Conservation (phyloP, 495 filamentous ascomycete species). For the Viridothelium virens region DNA sequence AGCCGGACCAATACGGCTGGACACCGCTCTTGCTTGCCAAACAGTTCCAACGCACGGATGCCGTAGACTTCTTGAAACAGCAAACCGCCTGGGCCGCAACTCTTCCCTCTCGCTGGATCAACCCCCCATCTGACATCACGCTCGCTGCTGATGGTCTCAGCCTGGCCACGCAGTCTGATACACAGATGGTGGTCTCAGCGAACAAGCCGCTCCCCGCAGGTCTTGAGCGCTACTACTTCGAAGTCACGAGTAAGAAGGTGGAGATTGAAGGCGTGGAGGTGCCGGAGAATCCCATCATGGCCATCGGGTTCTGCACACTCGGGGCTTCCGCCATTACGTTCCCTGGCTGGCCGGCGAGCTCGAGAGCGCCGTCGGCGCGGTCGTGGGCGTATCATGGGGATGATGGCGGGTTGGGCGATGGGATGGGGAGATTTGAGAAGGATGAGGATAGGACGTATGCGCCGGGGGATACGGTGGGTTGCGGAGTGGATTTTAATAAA, state of each 20-base stretch:
- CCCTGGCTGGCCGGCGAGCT: not conserved
- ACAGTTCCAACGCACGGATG: not conserved
- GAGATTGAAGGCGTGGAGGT: not conserved
- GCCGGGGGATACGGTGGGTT: conserved; percentile 7
- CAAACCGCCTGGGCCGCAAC: conserved; percentile 2
- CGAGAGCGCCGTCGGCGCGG: not conserved
- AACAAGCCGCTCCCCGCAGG: conserved; percentile 4
- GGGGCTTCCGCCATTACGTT: not conserved
- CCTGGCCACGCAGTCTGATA: not conserved
- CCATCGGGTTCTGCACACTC: not conserved
- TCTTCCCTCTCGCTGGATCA: not conserved
- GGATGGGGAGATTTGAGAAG: not conserved
- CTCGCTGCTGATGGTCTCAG: not conserved
- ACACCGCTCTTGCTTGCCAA: not conserved
- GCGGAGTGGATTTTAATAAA: conserved; percentile 9
- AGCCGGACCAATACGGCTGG: conserved; percentile 9
- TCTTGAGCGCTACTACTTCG: not conserved
- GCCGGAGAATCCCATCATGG: not conserved
- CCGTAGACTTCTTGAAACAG: not conserved
- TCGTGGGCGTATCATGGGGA: conserved; percentile 4
- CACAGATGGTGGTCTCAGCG: not conserved
- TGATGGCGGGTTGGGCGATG: conserved; percentile 4
- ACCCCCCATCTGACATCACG: not conserved
- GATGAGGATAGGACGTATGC: not conserved
- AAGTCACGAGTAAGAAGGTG: not conserved